Conservation (phyloP, 1,139 yeast species). For the Ogataea hybrid region DNA sequence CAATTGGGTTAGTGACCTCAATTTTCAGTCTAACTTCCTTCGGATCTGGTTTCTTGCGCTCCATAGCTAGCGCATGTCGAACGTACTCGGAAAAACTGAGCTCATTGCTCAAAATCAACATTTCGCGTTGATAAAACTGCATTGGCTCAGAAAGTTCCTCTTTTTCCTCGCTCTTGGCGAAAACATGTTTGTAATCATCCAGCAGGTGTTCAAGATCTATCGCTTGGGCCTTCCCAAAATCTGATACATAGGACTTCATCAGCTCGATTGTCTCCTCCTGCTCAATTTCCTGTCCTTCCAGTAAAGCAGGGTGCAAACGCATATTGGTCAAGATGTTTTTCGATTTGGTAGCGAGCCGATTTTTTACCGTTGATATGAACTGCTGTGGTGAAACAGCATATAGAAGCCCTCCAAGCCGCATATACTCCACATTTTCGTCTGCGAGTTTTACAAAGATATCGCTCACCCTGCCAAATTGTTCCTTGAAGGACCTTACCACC, state of each 20-base stretch:
- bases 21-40: neutral
- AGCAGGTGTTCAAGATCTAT: constrained; percentile 10
- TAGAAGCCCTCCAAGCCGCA: constrained; percentile 1
- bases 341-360: neutral
- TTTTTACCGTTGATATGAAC: neutral
- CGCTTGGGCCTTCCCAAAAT: neutral
- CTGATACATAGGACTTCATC: neutral
- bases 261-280: neutral
- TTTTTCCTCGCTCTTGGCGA: constrained; percentile 11
- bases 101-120: constrained; percentile 58
- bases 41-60: neutral
- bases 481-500: neutral
- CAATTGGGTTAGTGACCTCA: neutral
- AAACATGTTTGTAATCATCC: constrained; percentile 18
- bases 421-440: neutral
- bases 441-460: neutral
- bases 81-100: constrained; percentile 59
- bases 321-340: neutral
- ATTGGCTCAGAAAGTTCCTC: constrained; percentile 18
- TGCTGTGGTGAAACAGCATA: constrained; percentile 4
- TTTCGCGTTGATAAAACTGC: constrained; percentile 55
- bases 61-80: constrained; percentile 26
- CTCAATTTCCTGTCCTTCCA: neutral
- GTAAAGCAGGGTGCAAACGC: constrained; percentile 2
- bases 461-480: neutral